Base-by-base conservation (phyloP, 306 rosid species). In the Sicyos edulis region DNA sequence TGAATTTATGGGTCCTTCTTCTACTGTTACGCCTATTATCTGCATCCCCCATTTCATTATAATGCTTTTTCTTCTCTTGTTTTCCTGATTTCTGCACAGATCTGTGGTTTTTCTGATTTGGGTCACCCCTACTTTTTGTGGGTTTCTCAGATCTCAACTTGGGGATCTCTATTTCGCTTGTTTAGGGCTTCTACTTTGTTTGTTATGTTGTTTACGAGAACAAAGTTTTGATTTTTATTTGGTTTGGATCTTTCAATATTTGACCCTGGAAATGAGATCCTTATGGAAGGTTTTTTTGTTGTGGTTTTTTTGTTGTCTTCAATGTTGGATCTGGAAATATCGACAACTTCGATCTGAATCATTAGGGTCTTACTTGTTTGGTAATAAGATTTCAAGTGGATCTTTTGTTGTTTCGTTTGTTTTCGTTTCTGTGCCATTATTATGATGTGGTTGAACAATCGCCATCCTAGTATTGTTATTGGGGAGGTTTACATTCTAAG, bases 1-100 rank as follows among this genome's bases (percentile, higher is more conserved):
- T 88, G 90, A 87, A 90, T 90, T 76, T 78, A 88, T 85, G 96
- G 95, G 96, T 84, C 91, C 88, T 83, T 77, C 80, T 83, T 78
- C 81, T 83, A 86, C 93, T 82, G 74, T 69, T 86, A 57, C 73
- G 53, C 85, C 79, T 82, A 82, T 80, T 86, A 75, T 75, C 80
- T 88, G 82, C 85, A 79, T 81, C 76, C 69, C 69, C 19, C 77
- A 53, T 80, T 76, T 78, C 20, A 26, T 26, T 26, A 26, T 26
- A 26, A 32, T 74, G 55, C 79, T 19, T 71, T 20, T 73, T 71
- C 72, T 44, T 32, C 12, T 63, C 32, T 26, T 47, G 47, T 54
- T 11, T 75, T 9, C 73, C 61, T 9, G 15, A 77, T 66, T 81
- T 57, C 55, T 59, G 3, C 62, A 70, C 44, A 44, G 77, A 73